Percentiles rank a stretch among this genome's conserved stretches.
Conservation (phyloP, 2,329 filamentous ascomycete genomes). For the Phialemoniopsis sp. region DNA sequence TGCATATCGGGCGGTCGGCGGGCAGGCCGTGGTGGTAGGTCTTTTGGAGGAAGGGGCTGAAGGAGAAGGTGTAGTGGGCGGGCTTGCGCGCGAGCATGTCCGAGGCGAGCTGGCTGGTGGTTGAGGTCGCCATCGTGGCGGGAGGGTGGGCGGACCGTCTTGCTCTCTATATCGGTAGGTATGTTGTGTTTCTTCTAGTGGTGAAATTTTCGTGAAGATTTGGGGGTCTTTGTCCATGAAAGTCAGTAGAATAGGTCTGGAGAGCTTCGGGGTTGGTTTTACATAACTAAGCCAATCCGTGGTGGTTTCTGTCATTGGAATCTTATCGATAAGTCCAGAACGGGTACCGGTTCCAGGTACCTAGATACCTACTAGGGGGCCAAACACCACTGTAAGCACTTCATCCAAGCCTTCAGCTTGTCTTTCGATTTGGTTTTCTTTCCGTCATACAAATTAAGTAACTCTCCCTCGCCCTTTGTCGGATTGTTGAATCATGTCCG, state of each 20-base stretch:
- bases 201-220: background rate
- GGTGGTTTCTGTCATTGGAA: background rate
- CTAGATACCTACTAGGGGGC: background rate
- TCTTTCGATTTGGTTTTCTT: background rate
- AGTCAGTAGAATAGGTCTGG: background rate
- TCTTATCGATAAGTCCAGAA: background rate
- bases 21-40: conserved; percentile 84
- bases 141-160: background rate
- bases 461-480: too few relatives aligned
- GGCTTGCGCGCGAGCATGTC: conserved; percentile 54
- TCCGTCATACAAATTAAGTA: too few relatives aligned
- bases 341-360: background rate
- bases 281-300: background rate
- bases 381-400: background rate
- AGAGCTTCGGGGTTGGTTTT: background rate
- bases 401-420: background rate
- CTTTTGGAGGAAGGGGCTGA: conserved; percentile 77
- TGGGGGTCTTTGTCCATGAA: too few relatives aligned
- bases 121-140: conserved; percentile 14
- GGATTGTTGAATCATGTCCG: too few relatives aligned
- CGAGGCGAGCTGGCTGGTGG: conserved; percentile 26
- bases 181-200: background rate
- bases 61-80: conserved; percentile 68
- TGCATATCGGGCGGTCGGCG: conserved; percentile 75
- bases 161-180: background rate